These are phyloP conservation scores for Aspergillus taichungensis DNA, from an alignment of 495 filamentous ascomycete species.

Conservation along the genomic window DNA sequence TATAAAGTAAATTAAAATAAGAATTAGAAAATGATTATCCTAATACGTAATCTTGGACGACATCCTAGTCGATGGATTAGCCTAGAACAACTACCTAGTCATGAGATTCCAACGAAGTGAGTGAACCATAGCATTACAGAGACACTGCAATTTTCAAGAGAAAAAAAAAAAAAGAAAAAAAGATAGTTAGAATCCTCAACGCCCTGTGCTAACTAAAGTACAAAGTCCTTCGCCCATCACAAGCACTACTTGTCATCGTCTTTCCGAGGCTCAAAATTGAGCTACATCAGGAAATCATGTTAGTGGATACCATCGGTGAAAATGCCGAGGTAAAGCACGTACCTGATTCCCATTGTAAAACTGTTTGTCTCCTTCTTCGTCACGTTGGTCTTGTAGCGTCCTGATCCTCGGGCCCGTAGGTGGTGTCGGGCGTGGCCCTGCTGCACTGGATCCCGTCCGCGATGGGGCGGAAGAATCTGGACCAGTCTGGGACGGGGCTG, in stretches of 20 bases:
- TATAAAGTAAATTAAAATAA: no score
- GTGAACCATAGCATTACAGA: no score
- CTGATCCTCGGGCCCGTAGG: constrained; percentile 36
- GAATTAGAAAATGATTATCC: no score
- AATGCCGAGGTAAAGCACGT: constrained; percentile 16
- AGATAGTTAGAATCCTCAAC: not conserved
- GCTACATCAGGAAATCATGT: constrained; percentile 27
- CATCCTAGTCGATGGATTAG: no score
- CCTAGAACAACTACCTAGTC: no score
- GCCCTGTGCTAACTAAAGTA: constrained; percentile 1
- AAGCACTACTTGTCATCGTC: constrained; percentile 44
- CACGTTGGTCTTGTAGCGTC: constrained; percentile 49
- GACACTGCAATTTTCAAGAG: no score
- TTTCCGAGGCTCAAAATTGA: constrained; percentile 65
- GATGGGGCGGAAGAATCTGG: constrained; percentile 7
- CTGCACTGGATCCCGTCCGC: constrained; percentile 3
- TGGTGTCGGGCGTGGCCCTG: constrained; percentile 12
- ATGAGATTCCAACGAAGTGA: no score
- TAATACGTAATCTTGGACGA: no score
- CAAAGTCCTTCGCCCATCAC: constrained; percentile 3
- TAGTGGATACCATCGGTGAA: not conserved
- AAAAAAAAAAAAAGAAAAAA: no score
- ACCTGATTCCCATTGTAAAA: constrained; percentile 90
- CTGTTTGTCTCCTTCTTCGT: constrained; percentile 46
- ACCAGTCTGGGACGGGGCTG: constrained; percentile 5